Conservation (phyloP, 805 yeast species). For the Ogataea pini region DNA sequence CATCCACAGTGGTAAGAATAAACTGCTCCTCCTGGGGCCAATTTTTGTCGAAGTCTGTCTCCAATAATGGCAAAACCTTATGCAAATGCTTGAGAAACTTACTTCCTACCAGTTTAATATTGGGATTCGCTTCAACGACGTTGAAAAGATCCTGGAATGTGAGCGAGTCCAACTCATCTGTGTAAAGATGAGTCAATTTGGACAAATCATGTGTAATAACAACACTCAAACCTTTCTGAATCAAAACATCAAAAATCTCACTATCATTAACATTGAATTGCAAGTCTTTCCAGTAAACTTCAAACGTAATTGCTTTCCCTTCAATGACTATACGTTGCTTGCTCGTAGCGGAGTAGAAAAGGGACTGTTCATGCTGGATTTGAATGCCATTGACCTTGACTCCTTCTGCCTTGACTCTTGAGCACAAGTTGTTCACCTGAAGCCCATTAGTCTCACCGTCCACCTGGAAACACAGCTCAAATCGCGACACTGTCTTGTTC, state of each 20-base stretch:
- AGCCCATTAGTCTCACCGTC: conserved; percentile 3
- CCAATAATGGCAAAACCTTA: neutral
- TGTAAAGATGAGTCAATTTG: conserved; percentile 6
- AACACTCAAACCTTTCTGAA: conserved; percentile 1
- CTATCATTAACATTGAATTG: conserved; percentile 2
- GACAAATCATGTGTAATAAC: neutral
- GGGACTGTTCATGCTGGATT: conserved; percentile 9
- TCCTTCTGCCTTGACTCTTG: conserved; percentile 12
- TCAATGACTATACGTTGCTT: conserved; percentile 4
- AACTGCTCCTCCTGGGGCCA: conserved; percentile 9
- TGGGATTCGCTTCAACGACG: neutral
- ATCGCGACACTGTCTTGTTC: conserved; percentile 17
- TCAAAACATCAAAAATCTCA: neutral
- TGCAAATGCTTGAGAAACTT: neutral
- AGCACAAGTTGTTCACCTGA: conserved; percentile 12
- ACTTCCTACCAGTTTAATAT: neutral
- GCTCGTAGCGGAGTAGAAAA: neutral
- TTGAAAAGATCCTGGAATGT: neutral
- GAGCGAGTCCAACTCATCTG: neutral
- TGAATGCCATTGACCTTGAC: conserved; percentile 11
- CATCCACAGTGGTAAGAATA: neutral
- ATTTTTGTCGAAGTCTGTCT: conserved; percentile 2
- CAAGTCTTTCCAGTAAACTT: conserved; percentile 9
- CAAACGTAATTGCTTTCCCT: conserved; percentile 13
- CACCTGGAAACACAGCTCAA: conserved; percentile 13